Evolutionary conservation across 805 yeast species (phyloP).

Genomic region (Citeromyces matritensis): DNA sequence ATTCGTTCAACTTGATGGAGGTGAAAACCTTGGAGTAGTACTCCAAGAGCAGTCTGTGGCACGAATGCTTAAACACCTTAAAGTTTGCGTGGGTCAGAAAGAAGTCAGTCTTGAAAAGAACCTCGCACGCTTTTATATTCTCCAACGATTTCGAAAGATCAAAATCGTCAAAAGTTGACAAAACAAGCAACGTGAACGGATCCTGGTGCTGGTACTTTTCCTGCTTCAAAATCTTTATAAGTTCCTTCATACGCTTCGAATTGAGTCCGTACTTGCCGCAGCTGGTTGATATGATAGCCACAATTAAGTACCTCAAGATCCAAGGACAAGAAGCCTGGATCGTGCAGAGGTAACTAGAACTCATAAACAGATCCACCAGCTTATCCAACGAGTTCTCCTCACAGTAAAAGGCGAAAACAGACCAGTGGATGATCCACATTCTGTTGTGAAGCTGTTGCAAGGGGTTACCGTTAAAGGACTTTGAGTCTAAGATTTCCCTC

Average conservation of each 20-base stretch:
- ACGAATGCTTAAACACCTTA: constrained; percentile 27
- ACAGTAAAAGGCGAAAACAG: constrained; percentile 48
- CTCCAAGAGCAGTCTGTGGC: constrained; percentile 31
- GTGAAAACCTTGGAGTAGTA: constrained; percentile 39
- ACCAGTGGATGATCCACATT: constrained; percentile 59
- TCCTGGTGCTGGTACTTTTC: constrained; percentile 53
- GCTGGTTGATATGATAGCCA: constrained; percentile 33
- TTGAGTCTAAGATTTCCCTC: constrained; percentile 42
- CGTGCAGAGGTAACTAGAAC: constrained; percentile 45
- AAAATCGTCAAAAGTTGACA: constrained; percentile 38
- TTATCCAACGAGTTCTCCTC: constrained; percentile 33
- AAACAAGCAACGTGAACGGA: constrained; percentile 44
- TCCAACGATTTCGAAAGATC: constrained; percentile 38
- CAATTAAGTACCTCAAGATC: constrained; percentile 50
- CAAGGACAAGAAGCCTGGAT: constrained; percentile 64
- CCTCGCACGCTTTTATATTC: constrained; percentile 30
- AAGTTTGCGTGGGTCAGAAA: constrained; percentile 27
- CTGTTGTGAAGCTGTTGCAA: constrained; percentile 45
- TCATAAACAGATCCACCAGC: constrained; percentile 40
- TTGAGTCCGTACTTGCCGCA: constrained; percentile 14
- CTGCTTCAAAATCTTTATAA: constrained; percentile 40
- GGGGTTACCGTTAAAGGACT: constrained; percentile 30
- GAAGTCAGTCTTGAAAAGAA: constrained; percentile 37
- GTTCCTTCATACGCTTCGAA: constrained; percentile 36
- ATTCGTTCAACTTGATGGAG: constrained; percentile 25